A percentile compares a stretch with the other conserved stretches of the same genome.
phyloP scores from a whole-genome alignment of 2,329 filamentous ascomycete species.

The Bretziella fagacearum region DNA sequence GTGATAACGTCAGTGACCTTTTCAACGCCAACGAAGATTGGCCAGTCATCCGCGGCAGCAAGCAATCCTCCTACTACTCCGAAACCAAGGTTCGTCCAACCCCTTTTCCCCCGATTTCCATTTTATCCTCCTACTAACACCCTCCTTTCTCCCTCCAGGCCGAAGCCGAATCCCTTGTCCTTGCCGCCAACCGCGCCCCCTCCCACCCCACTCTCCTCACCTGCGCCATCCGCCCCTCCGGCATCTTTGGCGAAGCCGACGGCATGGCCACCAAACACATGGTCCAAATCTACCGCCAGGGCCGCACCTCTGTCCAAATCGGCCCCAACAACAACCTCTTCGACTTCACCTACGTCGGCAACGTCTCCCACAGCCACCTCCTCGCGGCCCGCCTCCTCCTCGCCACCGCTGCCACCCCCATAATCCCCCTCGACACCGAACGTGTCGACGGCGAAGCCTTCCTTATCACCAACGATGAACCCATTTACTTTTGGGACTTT shows the following conservation, averaged over 20 bases:
- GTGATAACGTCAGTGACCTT: slow-evolving; percentile 64
- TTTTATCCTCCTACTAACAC: neutral
- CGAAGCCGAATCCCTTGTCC: slow-evolving; percentile 63
- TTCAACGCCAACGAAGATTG: slow-evolving; percentile 73
- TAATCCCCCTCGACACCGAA: slow-evolving; percentile 53
- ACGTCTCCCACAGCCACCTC: slow-evolving; percentile 59
- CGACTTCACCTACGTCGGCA: slow-evolving; percentile 48
- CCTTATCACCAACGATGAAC: slow-evolving; percentile 77
- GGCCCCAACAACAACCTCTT: slow-evolving; percentile 50
- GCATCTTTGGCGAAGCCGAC: slow-evolving; percentile 85
- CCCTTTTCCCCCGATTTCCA: neutral
- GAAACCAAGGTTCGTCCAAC: slow-evolving; percentile 57
- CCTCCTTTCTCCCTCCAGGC: slow-evolving; percentile 30
- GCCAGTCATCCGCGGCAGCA: slow-evolving; percentile 54
- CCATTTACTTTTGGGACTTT: slow-evolving; percentile 85
- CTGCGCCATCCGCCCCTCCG: slow-evolving; percentile 66
- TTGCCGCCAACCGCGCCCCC: slow-evolving; percentile 51
- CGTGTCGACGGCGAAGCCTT: slow-evolving; percentile 72
- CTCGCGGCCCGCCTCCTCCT: slow-evolving; percentile 57
- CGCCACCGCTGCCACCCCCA: slow-evolving; percentile 29
- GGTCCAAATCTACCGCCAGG: slow-evolving; percentile 49
- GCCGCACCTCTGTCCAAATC: slow-evolving; percentile 62
- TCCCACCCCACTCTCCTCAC: slow-evolving; percentile 46
- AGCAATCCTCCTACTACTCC: slow-evolving; percentile 69
- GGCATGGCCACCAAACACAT: slow-evolving; percentile 57